Evolutionary conservation across 2,329 filamentous ascomycete species (phyloP).

Genomic region (Aspergillus sp.): DNA sequence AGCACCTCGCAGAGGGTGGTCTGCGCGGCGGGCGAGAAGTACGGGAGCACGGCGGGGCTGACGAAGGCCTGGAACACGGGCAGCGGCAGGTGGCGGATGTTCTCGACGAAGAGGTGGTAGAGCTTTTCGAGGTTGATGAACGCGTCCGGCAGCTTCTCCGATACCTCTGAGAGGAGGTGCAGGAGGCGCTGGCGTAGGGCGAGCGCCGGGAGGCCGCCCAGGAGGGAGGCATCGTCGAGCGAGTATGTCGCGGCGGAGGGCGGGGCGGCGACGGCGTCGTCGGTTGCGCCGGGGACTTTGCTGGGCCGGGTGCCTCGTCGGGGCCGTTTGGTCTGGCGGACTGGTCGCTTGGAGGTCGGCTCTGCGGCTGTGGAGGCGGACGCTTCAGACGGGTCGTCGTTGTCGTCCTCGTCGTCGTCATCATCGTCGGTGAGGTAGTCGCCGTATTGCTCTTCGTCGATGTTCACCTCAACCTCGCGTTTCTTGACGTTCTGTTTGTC

Average conservation of each 20-base stretch:
- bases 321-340: constrained; percentile 33
- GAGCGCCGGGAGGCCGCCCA: constrained; percentile 42
- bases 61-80: constrained; percentile 48
- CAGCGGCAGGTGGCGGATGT: constrained; percentile 46
- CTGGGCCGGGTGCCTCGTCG: constrained; percentile 23
- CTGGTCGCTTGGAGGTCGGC: constrained; percentile 13
- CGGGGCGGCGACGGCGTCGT: background rate
- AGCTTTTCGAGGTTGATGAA: constrained; percentile 41
- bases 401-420: constrained; percentile 34
- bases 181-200: constrained; percentile 46
- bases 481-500: constrained; percentile 36
- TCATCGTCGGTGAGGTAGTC: constrained; percentile 43
- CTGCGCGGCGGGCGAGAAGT: constrained; percentile 40
- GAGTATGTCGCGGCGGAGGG: background rate
- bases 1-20: constrained; percentile 55
- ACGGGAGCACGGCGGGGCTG: constrained; percentile 44
- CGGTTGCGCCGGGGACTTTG: constrained; percentile 1
- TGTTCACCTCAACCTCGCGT: constrained; percentile 42
- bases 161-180: constrained; percentile 40
- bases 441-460: constrained; percentile 46
- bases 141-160: constrained; percentile 30
- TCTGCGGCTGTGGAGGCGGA: background rate
- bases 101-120: constrained; percentile 45
- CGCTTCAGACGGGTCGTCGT: constrained; percentile 16
- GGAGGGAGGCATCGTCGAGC: constrained; percentile 23